Conservation (phyloP, 345 rosid genomes). For the Orychophragmus violaceus region DNA sequence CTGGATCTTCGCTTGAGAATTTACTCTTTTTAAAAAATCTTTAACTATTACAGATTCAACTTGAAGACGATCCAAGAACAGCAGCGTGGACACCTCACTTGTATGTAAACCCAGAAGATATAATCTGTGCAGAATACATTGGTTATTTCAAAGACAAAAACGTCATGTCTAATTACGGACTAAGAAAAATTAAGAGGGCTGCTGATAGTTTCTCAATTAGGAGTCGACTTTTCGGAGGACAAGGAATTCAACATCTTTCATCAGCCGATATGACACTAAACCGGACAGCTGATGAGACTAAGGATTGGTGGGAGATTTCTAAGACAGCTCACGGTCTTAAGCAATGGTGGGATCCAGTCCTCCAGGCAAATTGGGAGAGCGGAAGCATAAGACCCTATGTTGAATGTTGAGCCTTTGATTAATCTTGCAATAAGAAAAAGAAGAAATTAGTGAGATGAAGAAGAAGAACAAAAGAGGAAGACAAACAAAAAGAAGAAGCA, state of each 20-base stretch:
- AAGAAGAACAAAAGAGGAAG: too few species aligned
- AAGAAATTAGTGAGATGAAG: too few species aligned
- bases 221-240: slow-evolving; percentile 21
- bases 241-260: slow-evolving; percentile 37
- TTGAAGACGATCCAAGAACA: slow-evolving; percentile 9
- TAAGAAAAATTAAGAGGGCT: slow-evolving; percentile 32
- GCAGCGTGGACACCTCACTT: slow-evolving; percentile 45
- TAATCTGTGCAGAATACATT: slow-evolving; percentile 45
- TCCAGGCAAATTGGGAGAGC: not conserved
- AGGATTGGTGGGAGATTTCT: too few species aligned
- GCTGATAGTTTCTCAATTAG: slow-evolving; percentile 33
- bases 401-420: too few species aligned
- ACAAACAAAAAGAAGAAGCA: too few species aligned
- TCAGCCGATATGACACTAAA: slow-evolving; percentile 38
- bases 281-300: slow-evolving; percentile 44
- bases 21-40: not conserved
- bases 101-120: slow-evolving; percentile 48
- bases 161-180: slow-evolving; percentile 40
- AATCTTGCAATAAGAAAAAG: too few species aligned
- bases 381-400: too few species aligned
- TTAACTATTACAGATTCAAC: not conserved
- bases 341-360: slow-evolving; percentile 50
- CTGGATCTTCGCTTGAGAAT: not conserved
- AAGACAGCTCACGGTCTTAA: too few species aligned
- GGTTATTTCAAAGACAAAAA: slow-evolving; percentile 47